Percentiles rank a stretch among this genome's conserved stretches.
Evolutionary conservation across 306 rosid genomes (phyloP).

Genomic region (Gastrolobium villosum): DNA sequence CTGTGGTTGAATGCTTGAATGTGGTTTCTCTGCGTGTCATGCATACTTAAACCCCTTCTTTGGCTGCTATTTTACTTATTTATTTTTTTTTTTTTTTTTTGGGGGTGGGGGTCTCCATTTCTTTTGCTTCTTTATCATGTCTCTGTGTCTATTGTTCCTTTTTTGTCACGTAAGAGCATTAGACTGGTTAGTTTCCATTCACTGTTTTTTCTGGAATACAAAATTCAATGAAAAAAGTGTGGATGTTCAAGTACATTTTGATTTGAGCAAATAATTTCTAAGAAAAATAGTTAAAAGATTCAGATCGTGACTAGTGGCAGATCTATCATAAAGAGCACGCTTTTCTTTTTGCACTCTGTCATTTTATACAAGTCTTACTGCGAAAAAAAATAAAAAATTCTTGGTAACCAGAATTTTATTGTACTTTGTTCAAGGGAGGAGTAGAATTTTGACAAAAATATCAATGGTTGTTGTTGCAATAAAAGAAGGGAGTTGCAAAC

Average conservation of each 20-base stretch:
- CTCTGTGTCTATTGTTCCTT: conserved; percentile 11
- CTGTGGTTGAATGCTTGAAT: conserved; percentile 28
- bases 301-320: conserved; percentile 2
- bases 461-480: not conserved
- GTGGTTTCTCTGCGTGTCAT: conserved; percentile 14
- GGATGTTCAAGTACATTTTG: conserved; percentile 24
- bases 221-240: conserved; percentile 11
- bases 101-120: not conserved
- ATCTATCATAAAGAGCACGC: conserved; percentile 1
- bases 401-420: conserved; percentile 16
- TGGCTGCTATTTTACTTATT: not conserved
- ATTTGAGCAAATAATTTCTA: conserved; percentile 16
- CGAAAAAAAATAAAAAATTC: not conserved
- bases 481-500: not conserved
- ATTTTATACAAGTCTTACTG: conserved; percentile 5
- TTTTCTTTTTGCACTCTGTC: conserved; percentile 10
- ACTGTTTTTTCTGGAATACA: conserved; percentile 18
- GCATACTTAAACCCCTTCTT: conserved; percentile 3
- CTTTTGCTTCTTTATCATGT: conserved; percentile 23
- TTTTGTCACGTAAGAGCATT: conserved; percentile 34
- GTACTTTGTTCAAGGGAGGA: conserved; percentile 29
- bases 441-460: not conserved
- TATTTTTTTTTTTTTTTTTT: not conserved
- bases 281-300: conserved; percentile 26
- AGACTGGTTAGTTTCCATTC: conserved; percentile 1